Conservation (phyloP, 2,329 filamentous ascomycete species). For the Pseudocercospora macadamiae region DNA sequence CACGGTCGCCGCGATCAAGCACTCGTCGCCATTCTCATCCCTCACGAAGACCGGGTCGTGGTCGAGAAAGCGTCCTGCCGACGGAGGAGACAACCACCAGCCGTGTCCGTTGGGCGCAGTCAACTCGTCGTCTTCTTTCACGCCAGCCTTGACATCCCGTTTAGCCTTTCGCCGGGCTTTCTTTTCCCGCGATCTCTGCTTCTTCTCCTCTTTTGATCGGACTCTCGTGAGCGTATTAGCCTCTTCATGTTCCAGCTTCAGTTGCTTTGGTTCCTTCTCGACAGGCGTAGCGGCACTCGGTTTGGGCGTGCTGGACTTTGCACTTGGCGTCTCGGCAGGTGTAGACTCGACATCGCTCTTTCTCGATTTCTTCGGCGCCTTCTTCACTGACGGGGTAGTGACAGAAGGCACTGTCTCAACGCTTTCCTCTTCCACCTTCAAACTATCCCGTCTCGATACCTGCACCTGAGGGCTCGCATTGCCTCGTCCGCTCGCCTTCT, state of each 20-base stretch:
- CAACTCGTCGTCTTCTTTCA: constrained; percentile 19
- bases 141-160: constrained; percentile 16
- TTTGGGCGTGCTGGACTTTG: background rate
- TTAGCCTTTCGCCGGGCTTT: constrained; percentile 26
- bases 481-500: constrained; percentile 14
- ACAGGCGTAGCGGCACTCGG: background rate
- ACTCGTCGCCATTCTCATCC: constrained; percentile 44
- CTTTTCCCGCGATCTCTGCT: constrained; percentile 27
- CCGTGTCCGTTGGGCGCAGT: constrained; percentile 24
- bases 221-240: background rate
- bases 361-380: constrained; percentile 4
- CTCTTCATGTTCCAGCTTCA: background rate
- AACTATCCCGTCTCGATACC: constrained; percentile 4
- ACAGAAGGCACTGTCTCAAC: too few species aligned
- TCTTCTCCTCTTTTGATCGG: constrained; percentile 19
- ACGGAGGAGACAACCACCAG: constrained; percentile 55
- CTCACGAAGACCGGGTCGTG: constrained; percentile 60
- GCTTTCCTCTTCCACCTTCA: background rate
- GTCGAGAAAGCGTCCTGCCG: constrained; percentile 59
- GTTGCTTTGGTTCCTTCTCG: background rate
- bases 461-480: constrained; percentile 18
- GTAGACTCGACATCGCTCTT: background rate
- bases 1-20: constrained; percentile 35
- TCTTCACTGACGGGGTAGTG: background rate
- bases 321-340: background rate